Base-by-base conservation (phyloP, 2,329 filamentous ascomycete species). In the Daldinia eschscholtzii region DNA sequence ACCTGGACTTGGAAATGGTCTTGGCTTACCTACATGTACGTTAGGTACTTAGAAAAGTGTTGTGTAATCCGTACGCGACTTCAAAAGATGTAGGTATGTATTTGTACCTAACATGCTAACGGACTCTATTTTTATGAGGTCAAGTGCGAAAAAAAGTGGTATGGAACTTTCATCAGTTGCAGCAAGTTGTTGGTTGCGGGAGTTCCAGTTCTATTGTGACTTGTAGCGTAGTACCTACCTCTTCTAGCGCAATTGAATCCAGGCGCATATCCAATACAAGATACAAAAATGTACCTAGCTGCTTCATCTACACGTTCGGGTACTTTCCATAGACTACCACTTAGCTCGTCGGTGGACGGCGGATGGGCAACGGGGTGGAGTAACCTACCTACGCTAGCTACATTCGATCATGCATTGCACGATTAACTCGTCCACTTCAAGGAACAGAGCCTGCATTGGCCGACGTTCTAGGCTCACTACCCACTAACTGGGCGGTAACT, bases 341-440 rank as follows among this genome's bases (percentile, higher is more conserved):
- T 12, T 39, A 62, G 41, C 50, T 26, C 33, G 37, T 58, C 46
- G 62, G 55, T 64, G 67, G 59, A 52, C 48, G 28, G 37, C 23
- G 33, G 35, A 61, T 70, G 66, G 61, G 60, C 55, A 39, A 44
- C 9, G 15, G 35, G 35, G 64, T 70, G 66, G 66, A 55, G 61
- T 18, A 41, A 52, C 37, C 6, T 48, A 28, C 42, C 20, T 39
- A 52, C 67, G 57, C 70, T 72, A 72, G 67, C 70, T 66, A 30
- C 53, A 67, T 72, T 68, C 18, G 62, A 72, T 62, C 61, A 61
- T 68, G 59, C 62, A 71, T 70, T 70, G 64, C 50, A 71, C 70
- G 67, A 71, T 71, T 61, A 64, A 53, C 26, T 26, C 55, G 58
- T 60, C 64, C 50, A 48, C 57, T 50, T 65, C 58, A 41, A 64